Conservation (phyloP, 257 asterid genomes). For the Solanum bulbocastanum region DNA sequence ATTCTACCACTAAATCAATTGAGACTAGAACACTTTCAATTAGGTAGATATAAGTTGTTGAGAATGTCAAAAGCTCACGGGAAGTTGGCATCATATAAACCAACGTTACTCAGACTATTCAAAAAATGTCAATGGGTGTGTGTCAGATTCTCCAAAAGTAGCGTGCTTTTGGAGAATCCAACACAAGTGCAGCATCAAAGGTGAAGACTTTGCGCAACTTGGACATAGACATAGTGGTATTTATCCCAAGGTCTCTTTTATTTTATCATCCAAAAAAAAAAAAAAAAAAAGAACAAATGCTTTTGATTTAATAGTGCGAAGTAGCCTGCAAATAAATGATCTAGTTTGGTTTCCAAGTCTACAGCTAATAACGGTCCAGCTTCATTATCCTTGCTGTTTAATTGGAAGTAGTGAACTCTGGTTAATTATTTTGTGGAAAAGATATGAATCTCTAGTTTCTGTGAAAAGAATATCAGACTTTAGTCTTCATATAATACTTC, state of each 20-base stretch:
- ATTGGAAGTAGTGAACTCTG: not conserved
- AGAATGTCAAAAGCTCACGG: not conserved
- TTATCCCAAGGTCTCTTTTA: not conserved
- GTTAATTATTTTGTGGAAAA: not conserved
- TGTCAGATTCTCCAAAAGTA: not conserved
- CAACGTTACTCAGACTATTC: not conserved
- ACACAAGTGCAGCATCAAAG: not conserved
- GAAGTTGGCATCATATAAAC: not conserved
- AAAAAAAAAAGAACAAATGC: not conserved
- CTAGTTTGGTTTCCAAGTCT: not conserved
- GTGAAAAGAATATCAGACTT: not conserved
- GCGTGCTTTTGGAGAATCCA: not conserved
- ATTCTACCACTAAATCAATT: not conserved
- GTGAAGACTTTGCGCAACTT: not conserved
- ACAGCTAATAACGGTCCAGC: not conserved
- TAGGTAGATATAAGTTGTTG: not conserved
- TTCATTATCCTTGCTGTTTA: not conserved
- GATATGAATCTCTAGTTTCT: not conserved
- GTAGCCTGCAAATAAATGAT: not conserved
- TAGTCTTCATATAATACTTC: not conserved
- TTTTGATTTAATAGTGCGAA: not conserved
- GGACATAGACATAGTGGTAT: not conserved
- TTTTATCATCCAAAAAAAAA: not conserved
- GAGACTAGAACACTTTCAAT: not conserved
- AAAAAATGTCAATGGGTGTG: not conserved